Percentiles rank a stretch among this genome's conserved stretches.
Evolutionary conservation across 2,329 filamentous ascomycete species (phyloP).

Genomic region (Tolypocladium inflatum): DNA sequence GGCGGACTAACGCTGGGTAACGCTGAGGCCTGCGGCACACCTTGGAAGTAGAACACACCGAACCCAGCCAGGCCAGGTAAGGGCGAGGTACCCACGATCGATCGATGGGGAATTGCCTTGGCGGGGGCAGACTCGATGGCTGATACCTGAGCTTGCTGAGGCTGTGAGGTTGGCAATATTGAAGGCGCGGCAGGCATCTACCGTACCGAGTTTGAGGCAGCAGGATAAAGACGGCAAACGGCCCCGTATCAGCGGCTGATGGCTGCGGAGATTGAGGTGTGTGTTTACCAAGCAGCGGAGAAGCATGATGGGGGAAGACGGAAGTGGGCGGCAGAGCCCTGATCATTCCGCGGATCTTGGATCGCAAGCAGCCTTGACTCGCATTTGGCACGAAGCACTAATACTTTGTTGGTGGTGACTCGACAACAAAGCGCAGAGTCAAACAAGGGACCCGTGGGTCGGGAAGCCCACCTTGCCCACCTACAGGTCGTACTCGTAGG

Average conservation of each 20-base stretch:
- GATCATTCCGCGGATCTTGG: not conserved
- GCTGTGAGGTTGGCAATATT: not conserved
- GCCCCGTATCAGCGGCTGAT: not conserved
- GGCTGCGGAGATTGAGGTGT: not conserved
- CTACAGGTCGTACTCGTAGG: too few relatives aligned
- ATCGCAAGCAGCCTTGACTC: not conserved
- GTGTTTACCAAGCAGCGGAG: not conserved
- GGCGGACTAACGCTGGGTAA: not conserved
- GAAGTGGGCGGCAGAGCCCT: not conserved
- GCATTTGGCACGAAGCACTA: not conserved
- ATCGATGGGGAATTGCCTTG: not conserved
- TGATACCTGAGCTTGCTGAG: not conserved
- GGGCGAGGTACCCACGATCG: not conserved
- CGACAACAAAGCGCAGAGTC: not conserved
- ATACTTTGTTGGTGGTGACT: not conserved
- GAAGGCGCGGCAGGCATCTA: not conserved
- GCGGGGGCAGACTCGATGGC: not conserved
- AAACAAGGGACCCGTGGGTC: not conserved
- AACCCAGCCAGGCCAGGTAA: not conserved
- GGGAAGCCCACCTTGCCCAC: too few relatives aligned
- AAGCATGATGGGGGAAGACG: not conserved
- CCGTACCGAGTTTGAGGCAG: not conserved
- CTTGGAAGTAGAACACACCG: not conserved
- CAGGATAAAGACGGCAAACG: not conserved
- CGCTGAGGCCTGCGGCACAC: not conserved